Evolutionary conservation across 129 eudicot species (phyloP).

Genomic region (Pseudognaphalium luteoalbum): DNA sequence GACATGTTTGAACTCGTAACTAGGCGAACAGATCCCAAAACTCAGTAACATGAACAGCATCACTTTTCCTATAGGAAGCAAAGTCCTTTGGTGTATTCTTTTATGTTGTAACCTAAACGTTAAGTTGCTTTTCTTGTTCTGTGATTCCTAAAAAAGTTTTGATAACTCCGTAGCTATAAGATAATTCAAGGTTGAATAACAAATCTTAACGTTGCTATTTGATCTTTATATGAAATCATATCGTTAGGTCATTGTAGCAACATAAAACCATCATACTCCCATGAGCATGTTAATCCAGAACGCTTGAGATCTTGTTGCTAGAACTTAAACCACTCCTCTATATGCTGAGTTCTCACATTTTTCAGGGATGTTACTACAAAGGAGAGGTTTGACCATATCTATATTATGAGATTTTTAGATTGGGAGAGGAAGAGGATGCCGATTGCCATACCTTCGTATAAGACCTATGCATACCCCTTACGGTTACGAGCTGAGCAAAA

Average conservation of each 20-base stretch:
- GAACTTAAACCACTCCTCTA: background rate
- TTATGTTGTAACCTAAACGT: too few species aligned
- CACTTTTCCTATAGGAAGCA: background rate
- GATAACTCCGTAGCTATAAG: background rate
- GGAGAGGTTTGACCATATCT: background rate
- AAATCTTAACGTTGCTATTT: background rate
- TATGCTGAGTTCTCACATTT: background rate
- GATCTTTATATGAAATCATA: background rate
- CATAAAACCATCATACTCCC: background rate
- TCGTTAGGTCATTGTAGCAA: background rate
- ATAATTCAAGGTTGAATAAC: background rate
- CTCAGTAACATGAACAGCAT: background rate
- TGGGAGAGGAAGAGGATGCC: background rate
- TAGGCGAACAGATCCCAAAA: background rate
- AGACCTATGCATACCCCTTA: too few species aligned
- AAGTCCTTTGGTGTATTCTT: background rate
- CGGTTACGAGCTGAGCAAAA: too few species aligned
- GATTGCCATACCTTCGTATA: too few species aligned
- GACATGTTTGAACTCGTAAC: background rate
- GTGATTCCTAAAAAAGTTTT: background rate
- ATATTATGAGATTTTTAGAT: background rate
- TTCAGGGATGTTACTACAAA: background rate
- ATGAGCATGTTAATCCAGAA: background rate
- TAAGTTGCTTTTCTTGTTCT: too few species aligned
- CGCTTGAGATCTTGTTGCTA: constrained; percentile 3